These are phyloP conservation scores for Pilaira anomala DNA, from an alignment of 192 early-diverging fungal genomes.

Conservation along the genomic window DNA sequence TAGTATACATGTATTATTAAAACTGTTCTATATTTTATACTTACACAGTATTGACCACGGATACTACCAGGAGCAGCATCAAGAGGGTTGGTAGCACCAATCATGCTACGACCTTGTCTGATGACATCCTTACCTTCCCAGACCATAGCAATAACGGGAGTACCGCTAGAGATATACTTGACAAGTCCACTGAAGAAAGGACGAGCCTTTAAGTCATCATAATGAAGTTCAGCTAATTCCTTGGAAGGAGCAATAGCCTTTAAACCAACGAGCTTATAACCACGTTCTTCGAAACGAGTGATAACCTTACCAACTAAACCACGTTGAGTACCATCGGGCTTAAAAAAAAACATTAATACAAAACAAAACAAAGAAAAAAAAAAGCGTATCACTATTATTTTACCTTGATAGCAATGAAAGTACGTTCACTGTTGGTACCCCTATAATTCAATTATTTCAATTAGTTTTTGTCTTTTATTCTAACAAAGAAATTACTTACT, in stretches of 20 bases:
- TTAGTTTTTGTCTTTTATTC: not conserved
- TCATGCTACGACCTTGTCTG: constrained; percentile 80
- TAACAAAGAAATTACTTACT: constrained; percentile 24
- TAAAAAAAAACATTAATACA: not conserved
- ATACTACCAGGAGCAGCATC: constrained; percentile 85
- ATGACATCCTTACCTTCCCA: constrained; percentile 89
- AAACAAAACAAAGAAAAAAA: no score
- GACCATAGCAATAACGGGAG: constrained; percentile 81
- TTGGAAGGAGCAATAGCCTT: constrained; percentile 67
- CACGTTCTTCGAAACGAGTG: constrained; percentile 80
- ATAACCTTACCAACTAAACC: constrained; percentile 86
- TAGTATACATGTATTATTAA: no score
- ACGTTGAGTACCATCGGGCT: constrained; percentile 86
- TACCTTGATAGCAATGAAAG: constrained; percentile 62
- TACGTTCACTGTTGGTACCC: constrained; percentile 53
- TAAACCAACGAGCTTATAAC: constrained; percentile 88
- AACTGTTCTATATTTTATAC: no score
- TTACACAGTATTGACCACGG: constrained; percentile 76
- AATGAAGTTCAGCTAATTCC: constrained; percentile 79
- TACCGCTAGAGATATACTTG: constrained; percentile 89
- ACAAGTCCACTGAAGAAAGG: constrained; percentile 90
- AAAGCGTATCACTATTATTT: not conserved
- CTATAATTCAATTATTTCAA: constrained; percentile 3
- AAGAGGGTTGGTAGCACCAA: constrained; percentile 92
- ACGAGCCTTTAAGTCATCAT: constrained; percentile 76